phyloP scores from a whole-genome alignment of 108 stramenopile genomes.

The Schizochytrium sp. region DNA sequence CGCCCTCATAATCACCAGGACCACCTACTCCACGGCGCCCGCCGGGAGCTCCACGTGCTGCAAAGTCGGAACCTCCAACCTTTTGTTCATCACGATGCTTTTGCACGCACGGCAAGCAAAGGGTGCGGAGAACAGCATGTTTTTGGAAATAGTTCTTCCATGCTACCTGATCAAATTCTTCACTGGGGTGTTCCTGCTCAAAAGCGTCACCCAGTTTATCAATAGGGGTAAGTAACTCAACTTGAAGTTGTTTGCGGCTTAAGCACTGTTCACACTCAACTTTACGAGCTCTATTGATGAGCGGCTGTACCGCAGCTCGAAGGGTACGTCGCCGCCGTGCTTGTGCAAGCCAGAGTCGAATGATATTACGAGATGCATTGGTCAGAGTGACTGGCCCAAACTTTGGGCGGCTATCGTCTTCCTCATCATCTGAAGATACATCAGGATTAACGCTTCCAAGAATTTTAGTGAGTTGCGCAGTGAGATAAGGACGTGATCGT shows the following conservation, averaged over 20 bases:
- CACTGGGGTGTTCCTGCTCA: slow-evolving; percentile 68
- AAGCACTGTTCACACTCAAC: slow-evolving; percentile 82
- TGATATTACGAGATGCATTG: slow-evolving; percentile 75
- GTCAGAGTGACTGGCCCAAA: slow-evolving; percentile 79
- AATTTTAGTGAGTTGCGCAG: slow-evolving; percentile 83
- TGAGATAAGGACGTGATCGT: slow-evolving; percentile 81
- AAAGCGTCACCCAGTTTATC: slow-evolving; percentile 79
- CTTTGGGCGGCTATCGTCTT: slow-evolving; percentile 70
- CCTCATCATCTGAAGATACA: slow-evolving; percentile 81
- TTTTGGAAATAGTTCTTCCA: slow-evolving; percentile 64
- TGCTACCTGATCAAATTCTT: slow-evolving; percentile 79
- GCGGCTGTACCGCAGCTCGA: slow-evolving; percentile 71
- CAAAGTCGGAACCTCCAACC: background rate
- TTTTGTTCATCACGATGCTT: background rate
- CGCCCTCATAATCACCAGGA: background rate
- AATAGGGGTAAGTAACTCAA: slow-evolving; percentile 74
- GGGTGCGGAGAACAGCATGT: slow-evolving; percentile 51
- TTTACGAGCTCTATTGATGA: slow-evolving; percentile 76
- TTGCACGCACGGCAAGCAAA: slow-evolving; percentile 49
- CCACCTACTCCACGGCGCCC: background rate
- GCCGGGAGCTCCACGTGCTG: background rate
- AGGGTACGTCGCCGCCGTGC: slow-evolving; percentile 75
- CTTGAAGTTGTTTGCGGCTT: slow-evolving; percentile 80
- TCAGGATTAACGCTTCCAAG: slow-evolving; percentile 78
- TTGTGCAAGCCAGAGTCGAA: slow-evolving; percentile 78